Base-by-base conservation (phyloP, 495 filamentous ascomycete genomes). In the Aspergillus haitiensis region DNA sequence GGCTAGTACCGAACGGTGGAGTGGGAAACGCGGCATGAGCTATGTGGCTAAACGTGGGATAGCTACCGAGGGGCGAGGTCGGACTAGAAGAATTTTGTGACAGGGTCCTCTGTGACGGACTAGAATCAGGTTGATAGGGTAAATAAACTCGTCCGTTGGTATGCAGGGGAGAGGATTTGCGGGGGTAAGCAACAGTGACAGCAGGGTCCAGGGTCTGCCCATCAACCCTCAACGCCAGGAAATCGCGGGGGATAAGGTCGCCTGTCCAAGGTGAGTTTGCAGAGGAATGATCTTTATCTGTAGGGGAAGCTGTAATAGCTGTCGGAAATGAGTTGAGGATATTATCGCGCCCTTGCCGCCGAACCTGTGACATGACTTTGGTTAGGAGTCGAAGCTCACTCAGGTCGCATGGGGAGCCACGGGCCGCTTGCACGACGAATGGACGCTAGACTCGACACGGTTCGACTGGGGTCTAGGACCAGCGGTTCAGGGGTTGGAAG, bases 361-460 rank as follows among this genome's bases (percentile, higher is more conserved):
- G 65, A 64, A 61, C 56, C 62, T 75, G 76, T 67, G 72, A 76
- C 75, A 78, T 78, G 67, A 65, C 69, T 73, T 27, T 71, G 70
- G 68, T 66, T 62, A 71, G 67, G 66, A 62, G 56, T 61, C 47
- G 61, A 64, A 59, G 65, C 63, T 64, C 58, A 52, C 52, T 50
- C 58, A 58, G 58, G 53, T 62, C 39, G 50, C 60, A 55, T 64
- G 31, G 56, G 55, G 46, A 37, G 35, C 13, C 12, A 42, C 33
- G 58, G 42, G 50, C 39, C 58, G 58, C 58, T 60, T 49, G 58
- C 58, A 51, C 42, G 36, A 52, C 33, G 39, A 32, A 18, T 58
- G 31, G 39, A 48, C 64, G 57, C 58, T 61, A 64, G 54, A 50
- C 48, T 52, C 35, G 59, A 54, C 53, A 45, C 52, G 59, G 63